Conservation (phyloP, 371 early-diverging fungal genomes). For the Mucor mucedo region DNA sequence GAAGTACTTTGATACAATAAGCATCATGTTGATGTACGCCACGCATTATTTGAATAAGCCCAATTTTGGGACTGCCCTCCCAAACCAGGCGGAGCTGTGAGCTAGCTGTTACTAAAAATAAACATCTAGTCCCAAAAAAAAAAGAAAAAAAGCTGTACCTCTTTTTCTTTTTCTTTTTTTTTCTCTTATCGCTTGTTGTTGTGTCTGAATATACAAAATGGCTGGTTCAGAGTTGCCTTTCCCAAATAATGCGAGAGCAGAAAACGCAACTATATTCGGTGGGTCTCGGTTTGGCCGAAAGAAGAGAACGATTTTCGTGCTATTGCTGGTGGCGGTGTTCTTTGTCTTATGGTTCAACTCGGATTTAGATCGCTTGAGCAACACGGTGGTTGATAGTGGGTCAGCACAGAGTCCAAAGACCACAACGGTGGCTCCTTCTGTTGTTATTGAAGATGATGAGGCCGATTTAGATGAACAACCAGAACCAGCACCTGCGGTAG, state of each 20-base stretch:
- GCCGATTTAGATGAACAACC: slow-evolving; percentile 6
- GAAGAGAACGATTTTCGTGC: slow-evolving; percentile 20
- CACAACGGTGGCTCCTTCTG: not conserved
- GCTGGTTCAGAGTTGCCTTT: slow-evolving; percentile 33
- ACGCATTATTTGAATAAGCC: too few species aligned
- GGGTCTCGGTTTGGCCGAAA: slow-evolving; percentile 21
- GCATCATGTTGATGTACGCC: too few species aligned
- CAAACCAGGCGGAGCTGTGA: too few species aligned
- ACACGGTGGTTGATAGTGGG: slow-evolving; percentile 6
- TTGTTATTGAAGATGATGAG: slow-evolving; percentile 13
- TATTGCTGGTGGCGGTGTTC: slow-evolving; percentile 18
- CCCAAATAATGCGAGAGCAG: slow-evolving; percentile 16
- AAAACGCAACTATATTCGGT: slow-evolving; percentile 18
- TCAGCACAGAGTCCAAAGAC: not conserved
- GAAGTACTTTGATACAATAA: too few species aligned
- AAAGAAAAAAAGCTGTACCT: slow-evolving; percentile 5
- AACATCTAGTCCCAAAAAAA: not conserved
- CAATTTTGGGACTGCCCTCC: too few species aligned
- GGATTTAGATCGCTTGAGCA: slow-evolving; percentile 15
- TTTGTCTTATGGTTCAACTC: slow-evolving; percentile 31
- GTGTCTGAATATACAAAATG: slow-evolving; percentile 9
- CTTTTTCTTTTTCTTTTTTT: not conserved
- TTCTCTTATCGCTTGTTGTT: slow-evolving; percentile 5
- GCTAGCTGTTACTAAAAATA: too few species aligned
- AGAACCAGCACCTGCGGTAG: not conserved